A percentile compares a stretch with the other conserved stretches of the same genome.
Conservation (phyloP, 2,329 filamentous ascomycete genomes). For the Xylaria sp. region DNA sequence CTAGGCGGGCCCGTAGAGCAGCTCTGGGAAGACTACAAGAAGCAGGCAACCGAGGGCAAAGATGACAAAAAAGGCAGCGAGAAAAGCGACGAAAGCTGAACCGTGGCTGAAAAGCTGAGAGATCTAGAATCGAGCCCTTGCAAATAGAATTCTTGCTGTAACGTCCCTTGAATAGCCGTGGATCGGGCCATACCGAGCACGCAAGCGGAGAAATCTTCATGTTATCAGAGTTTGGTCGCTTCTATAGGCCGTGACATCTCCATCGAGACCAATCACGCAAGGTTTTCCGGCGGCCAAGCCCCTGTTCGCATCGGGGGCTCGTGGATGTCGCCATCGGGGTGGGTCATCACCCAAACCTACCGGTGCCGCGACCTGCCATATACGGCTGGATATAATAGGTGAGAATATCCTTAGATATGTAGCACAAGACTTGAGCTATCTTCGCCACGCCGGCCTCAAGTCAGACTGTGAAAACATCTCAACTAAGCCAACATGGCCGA, state of each 20-base stretch:
- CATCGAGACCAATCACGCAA: conserved; percentile 25
- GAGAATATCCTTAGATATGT: not conserved
- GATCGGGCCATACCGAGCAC: conserved; percentile 22
- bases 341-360: conserved; percentile 37
- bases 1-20: conserved; percentile 73
- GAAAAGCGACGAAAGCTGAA: conserved; percentile 9
- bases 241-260: conserved; percentile 10
- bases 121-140: conserved; percentile 22
- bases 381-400: conserved; percentile 2
- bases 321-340: conserved; percentile 41
- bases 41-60: conserved; percentile 44
- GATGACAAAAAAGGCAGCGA: not conserved
- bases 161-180: conserved; percentile 24
- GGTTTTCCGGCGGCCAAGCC: conserved; percentile 19
- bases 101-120: not conserved
- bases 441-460: not conserved
- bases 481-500: conserved; percentile 28
- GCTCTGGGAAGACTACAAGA: conserved; percentile 79
- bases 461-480: not conserved
- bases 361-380: not conserved
- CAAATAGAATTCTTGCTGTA: conserved; percentile 10
- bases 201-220: conserved; percentile 18
- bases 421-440: too few species aligned
- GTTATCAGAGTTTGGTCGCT: not conserved
- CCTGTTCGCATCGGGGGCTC: conserved; percentile 15